Base-by-base conservation (phyloP, 2,329 filamentous ascomycete genomes). In the Cladosporium sp. region DNA sequence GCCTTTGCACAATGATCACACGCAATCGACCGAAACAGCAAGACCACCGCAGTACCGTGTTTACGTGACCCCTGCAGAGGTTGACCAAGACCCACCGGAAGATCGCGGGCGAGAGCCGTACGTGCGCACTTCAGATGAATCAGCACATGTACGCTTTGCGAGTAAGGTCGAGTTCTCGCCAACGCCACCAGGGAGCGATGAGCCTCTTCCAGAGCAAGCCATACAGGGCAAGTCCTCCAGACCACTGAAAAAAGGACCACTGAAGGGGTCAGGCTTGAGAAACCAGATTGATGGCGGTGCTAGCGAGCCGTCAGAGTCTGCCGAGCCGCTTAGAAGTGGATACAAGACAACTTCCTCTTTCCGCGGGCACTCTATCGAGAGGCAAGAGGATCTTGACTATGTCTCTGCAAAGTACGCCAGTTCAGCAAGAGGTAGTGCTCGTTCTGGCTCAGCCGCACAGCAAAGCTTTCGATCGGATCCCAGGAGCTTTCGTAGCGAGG, bases 111-210 rank as follows among this genome's bases (percentile, higher is more conserved):
- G 56, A 59, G 49, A 30, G 43, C 38, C 56, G 20, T 45, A 52
- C 38, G 37, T 59, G 56, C 56, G 30, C 40, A 47, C 11, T n/a
- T 52, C 56, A 2, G 62, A 63, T 17, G 54, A 51, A n/a, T 66
- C 66, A 17, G 64, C 61, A 49, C 65, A 64, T 30, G 69, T 71
- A 6, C 67, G 63, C 36, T 71, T 71, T 52, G 64, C 69, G 59
- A 67, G 64, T 63, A 70, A 70, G 60, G 63, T 70, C 47, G 67
- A 70, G 28, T 60, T 70, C 55, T 70, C 69, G 40, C 68, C 69
- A 9, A 70, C 69, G 19, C 69, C 69, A 34, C 69, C 68, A 14
- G 59, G 60, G 34, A 69, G 68, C 59, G 66, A 71, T 42, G 69
- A 67, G 38, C 69, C 37, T 5, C 39, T 52, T 1, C 56, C 56